phyloP scores from a whole-genome alignment of 2,329 filamentous ascomycete species.

The Rugonectria rugulosa region DNA sequence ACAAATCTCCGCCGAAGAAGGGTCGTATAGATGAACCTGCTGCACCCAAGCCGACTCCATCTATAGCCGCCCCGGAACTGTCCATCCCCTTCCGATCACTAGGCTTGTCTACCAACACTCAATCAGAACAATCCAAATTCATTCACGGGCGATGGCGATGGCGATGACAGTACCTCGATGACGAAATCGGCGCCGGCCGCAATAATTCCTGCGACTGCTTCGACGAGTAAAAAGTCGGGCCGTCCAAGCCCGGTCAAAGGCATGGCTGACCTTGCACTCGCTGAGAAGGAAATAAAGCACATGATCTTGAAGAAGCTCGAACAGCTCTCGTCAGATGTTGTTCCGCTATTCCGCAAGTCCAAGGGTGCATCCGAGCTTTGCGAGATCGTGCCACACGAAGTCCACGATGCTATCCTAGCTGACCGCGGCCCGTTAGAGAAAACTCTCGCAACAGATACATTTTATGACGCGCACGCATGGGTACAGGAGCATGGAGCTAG shows the following conservation, averaged over 20 bases:
- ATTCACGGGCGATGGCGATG: too few relatives aligned
- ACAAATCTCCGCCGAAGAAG: too few relatives aligned
- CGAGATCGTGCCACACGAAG: neutral
- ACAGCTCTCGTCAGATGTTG: neutral
- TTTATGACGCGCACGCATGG: slow-evolving; percentile 7
- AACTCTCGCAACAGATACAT: neutral
- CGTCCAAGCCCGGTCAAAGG: slow-evolving; percentile 8
- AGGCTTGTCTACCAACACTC: too few relatives aligned
- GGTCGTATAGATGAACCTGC: too few relatives aligned
- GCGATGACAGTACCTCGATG: too few relatives aligned
- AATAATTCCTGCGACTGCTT: too few relatives aligned
- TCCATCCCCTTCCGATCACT: too few relatives aligned
- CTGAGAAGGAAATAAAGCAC: neutral
- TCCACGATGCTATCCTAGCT: neutral
- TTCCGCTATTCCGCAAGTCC: neutral
- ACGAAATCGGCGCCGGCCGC: too few relatives aligned
- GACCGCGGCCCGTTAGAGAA: neutral
- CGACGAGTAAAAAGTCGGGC: too few relatives aligned
- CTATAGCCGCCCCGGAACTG: too few relatives aligned
- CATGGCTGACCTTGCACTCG: slow-evolving; percentile 6
- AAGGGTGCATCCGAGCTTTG: neutral
- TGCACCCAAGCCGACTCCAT: too few relatives aligned
- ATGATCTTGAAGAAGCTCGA: neutral
- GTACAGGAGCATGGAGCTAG: slow-evolving; percentile 16
- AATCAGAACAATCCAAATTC: too few relatives aligned